Evolutionary conservation across 2,329 filamentous ascomycete species (phyloP), one percentile per base, ranked within the genome.

Genomic region (Gaeumannomyces tritici): DNA sequence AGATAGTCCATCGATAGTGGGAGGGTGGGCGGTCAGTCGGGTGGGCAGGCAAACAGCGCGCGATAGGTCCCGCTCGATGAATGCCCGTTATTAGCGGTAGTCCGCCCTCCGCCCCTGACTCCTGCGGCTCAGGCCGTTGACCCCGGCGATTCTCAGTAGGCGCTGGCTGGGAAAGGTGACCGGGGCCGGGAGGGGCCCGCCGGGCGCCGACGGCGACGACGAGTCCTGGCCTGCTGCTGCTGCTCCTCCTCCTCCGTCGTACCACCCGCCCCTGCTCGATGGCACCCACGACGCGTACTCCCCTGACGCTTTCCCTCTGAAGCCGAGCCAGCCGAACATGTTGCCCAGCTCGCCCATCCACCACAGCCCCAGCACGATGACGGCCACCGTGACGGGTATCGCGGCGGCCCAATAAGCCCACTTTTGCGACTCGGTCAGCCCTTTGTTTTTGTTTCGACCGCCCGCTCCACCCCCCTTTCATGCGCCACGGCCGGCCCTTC

Each of bases 361-460:
- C 70, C 74, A 74, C 4, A 80, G 68, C 0, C 76, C 77, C 3
- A 72, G 59, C 8, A 73, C 62, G 33, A 81, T 73, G 29, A 80
- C 73, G 3, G 73, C 62, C 0, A 76, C 60, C 0, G 80, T 82
- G 3, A 82, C 71, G 0, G 79, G 79, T 13, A 83, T 62, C 2
- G 80, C 78, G 0, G 76, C 73, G 2, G 72, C 74, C 80, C 80
- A 83, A 69, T 80, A 83, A 3, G 77, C 67, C 76, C 78, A 79
- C 69, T 82, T 21, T 51, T 33, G 42, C 4, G 42, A n/a, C 21
- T 24, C 2, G 21, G 42, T 51, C 9, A 51, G 21, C n/a, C n/a
- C n/a, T 8, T 47, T n/a, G 7, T 31, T 9, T 51, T 18, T 51
- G 35, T 15, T 42, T 42, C 35, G 35, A 15, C 18, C 18, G 35